Base-by-base conservation (phyloP, 116 monocot species). In the Zostera marina region DNA sequence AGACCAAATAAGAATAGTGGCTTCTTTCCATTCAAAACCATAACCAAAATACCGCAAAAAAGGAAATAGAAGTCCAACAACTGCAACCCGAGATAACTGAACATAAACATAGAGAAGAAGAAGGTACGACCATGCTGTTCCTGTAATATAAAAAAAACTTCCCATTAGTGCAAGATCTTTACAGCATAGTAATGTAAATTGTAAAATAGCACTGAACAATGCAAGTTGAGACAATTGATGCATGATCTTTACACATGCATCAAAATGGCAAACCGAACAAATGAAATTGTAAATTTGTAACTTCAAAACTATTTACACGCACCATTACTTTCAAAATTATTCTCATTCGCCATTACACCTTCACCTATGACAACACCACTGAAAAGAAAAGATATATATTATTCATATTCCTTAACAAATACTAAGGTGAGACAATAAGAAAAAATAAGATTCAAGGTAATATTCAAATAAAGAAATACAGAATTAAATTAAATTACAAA, bases 361-460 rank as follows among this genome's bases (percentile, higher is more conserved):
- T 88, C 89, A 69, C 89, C 94, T 69, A 94, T 94, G 49, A 94
- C 89, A 60, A 94, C 94, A 44, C 94, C 94, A 72, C 94, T 94
- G 75, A 20, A 4, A 53, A 65, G 53, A 47, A 9, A 61, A 11
- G 22, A 59, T 17, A 15, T 52, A 9, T 21, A 26, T 8, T 23
- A 11, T 43, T 40, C 5, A 62, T 40, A 0, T 9, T 54, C 25
- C 1, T 55, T 23, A 44, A 12, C 2, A 55, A 19, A 3, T 20
- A 19, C 46, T 16, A 14, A 23, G 4, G 61, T 1, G 26, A 47
- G 3, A 19, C 26, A 23, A 6, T 20, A 42, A 42, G 42, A 11
- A 42, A 43, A 56, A 38, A 38, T n/a, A 22, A 53, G 3, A 53
- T 21, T 17, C 3, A 11, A 10, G 20, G 32, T 5, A 32, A 32